Evolutionary conservation across 2,329 filamentous ascomycete genomes (phyloP), one percentile per base, ranked within the genome.

Genomic region (Colletotrichum eremochloae): DNA sequence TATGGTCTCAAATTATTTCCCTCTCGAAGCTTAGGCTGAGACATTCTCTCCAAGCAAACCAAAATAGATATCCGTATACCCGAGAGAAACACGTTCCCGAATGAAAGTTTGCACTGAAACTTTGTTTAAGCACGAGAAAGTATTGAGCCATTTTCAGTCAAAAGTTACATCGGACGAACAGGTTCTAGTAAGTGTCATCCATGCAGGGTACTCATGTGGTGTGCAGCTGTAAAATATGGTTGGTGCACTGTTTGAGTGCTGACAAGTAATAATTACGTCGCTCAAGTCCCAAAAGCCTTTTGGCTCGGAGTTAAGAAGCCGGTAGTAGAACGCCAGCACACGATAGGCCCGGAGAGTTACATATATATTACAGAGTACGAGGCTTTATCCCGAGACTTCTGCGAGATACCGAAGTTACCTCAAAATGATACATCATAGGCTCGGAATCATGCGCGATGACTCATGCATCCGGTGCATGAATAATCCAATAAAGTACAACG

Each of bases 351-450:
- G 31, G 31, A 63, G 60, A 33, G 3, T 29, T 40, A 46, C n/a
- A 15, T 18, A 20, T 20, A 18, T n/a, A 20, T 2, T 14, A 29
- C 9, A 31, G 9, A 38, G 20, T 29, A 15, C 12, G 38, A 63
- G 65, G 52, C 29, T 33, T 14, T 57, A 68, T 68, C 52, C 65
- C 65, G 68, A 71, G 57, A 11, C 40, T 44, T 68, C 52, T 63
- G 68, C 65, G 65, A 71, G 24, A 71, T 40, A n/a, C 44, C 68
- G 68, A 18, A 33, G 33, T 36, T 63, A 36, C 24, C 6, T 18
- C 0, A 52, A 50, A 12, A 29, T 2, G 24, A 36, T 62, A 9
- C 44, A 52, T 29, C 36, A 42, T 20, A 36, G 44, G n/a, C 42
- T 29, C 56, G 33, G 44, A 15, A 38, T 58, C 15, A 57, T 18